Base-by-base conservation (phyloP, 1,139 yeast species). In the Scheffersomyces segobiensis region DNA sequence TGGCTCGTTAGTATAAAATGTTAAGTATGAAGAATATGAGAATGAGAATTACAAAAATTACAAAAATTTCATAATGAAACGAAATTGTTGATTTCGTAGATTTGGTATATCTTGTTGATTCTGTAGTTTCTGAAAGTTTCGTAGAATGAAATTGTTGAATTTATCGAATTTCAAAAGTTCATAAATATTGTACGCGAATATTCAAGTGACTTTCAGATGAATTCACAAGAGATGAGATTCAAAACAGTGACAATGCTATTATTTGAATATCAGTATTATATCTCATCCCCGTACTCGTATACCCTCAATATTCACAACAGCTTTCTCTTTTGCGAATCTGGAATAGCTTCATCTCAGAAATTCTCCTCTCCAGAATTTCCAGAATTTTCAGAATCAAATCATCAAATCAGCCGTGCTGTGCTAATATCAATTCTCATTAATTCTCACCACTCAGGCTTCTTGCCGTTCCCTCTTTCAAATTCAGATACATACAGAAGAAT, bases 401-500 rank as follows among this genome's bases (percentile, higher is more conserved):
- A 32, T 8, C 42, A 32, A 32, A 12, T 32, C 17, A 32, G 42
- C 42, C 42, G 42, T 32, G 12, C 42, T 32, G 8, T 10, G 17
- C 42, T 14, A 8, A 32, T 32, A 7, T 32, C 42, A 32, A 32
- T 32, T 32, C 42, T 32, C 42, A 3, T 32, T 32, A 32, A 32
- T 32, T 32, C 42, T 32, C 17, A 10, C 17, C 12, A 32, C 17
- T 14, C 42, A 32, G 42, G 42, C 42, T 32, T 12, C 3, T 12
- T 32, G 42, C 42, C 42, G 12, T 14, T 32, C 17, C 17, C 17
- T 32, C 42, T 32, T 32, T 32, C 42, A 32, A 32, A 32, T 4
- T 32, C 14, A 32, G 24, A 48, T 58, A 65, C 68, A 19, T 65
- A 65, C 68, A 64, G 54, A 63, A 65, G 60, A 65, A 63, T 56